A percentile compares a stretch with the other conserved stretches of the same genome.
Evolutionary conservation across 2,329 filamentous ascomycete genomes (phyloP).

Genomic region (Aspergillus novofumigatus): DNA sequence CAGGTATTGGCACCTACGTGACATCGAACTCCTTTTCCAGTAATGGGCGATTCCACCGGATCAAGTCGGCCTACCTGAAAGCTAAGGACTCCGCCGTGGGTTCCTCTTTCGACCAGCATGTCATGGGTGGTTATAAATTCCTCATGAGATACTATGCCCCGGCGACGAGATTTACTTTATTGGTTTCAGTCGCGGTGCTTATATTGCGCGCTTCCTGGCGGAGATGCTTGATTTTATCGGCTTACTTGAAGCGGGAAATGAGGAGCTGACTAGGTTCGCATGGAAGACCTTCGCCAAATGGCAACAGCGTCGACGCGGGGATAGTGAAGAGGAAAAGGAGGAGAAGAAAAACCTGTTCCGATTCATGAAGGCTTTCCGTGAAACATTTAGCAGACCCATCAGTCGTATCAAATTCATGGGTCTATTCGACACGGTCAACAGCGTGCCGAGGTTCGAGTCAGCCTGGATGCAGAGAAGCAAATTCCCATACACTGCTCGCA

Average conservation of each 20-base stretch:
- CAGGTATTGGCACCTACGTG: conserved; percentile 45
- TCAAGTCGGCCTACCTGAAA: conserved; percentile 50
- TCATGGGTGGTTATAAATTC: conserved; percentile 78
- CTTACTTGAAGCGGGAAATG: conserved; percentile 73
- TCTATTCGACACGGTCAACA: conserved; percentile 78
- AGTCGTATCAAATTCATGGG: conserved; percentile 70
- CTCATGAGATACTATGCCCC: conserved; percentile 68
- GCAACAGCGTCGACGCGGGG: conserved; percentile 31
- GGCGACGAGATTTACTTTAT: conserved; percentile 64
- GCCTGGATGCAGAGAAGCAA: conserved; percentile 70
- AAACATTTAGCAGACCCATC: conserved; percentile 74
- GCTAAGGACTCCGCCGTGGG: conserved; percentile 68
- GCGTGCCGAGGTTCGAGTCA: conserved; percentile 70
- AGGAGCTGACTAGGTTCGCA: conserved; percentile 78
- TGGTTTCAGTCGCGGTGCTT: conserved; percentile 68
- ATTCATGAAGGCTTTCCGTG: conserved; percentile 74
- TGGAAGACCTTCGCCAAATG: conserved; percentile 57
- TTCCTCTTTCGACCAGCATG: conserved; percentile 75
- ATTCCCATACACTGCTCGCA: conserved; percentile 59
- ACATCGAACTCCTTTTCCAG: conserved; percentile 30
- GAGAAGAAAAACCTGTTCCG: conserved; percentile 54
- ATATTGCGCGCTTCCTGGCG: conserved; percentile 70
- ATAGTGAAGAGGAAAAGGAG: conserved; percentile 19
- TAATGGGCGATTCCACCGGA: conserved; percentile 37
- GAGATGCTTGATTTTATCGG: conserved; percentile 85